Evolutionary conservation across 2,329 filamentous ascomycete species (phyloP).

Genomic region (Fusarium buxicola): DNA sequence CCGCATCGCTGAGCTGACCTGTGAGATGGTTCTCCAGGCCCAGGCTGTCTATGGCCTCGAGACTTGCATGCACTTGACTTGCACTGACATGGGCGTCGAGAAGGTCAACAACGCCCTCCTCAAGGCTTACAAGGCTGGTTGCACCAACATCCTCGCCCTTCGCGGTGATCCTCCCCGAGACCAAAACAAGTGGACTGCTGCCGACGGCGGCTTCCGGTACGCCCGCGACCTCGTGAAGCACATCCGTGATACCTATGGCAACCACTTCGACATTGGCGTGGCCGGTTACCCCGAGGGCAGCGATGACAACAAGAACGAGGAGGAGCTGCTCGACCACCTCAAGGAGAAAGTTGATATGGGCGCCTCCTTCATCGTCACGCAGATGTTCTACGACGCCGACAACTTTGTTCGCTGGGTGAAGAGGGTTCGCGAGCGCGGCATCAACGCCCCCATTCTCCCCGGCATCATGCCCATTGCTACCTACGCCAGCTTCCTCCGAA

Average conservation of each 20-base stretch:
- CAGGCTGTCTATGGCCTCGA: conserved; percentile 96
- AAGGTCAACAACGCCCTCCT: conserved; percentile 91
- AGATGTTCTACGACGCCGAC: conserved; percentile 99
- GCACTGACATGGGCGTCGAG: conserved; percentile 95
- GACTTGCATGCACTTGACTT: conserved; percentile 99
- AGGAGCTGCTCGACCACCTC: conserved; percentile 86
- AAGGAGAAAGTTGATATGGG: conserved; percentile 98
- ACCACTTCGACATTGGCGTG: conserved; percentile 94
- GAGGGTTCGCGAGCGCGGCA: conserved; percentile 86
- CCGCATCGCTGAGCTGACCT: conserved; percentile 88
- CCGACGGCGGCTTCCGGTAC: conserved; percentile 89
- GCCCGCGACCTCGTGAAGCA: conserved; percentile 90
- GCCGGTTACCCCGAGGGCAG: conserved; percentile 96
- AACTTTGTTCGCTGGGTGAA: conserved; percentile 93
- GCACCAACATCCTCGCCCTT: conserved; percentile 95
- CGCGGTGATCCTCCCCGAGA: conserved; percentile 94
- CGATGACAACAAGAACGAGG: conserved; percentile 91
- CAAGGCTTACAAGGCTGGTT: conserved; percentile 92
- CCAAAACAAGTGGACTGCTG: conserved; percentile 91
- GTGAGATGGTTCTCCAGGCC: conserved; percentile 96
- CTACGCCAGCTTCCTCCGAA: conserved; percentile 89
- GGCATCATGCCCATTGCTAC: conserved; percentile 93
- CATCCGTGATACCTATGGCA: conserved; percentile 77
- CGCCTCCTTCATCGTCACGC: conserved; percentile 92
- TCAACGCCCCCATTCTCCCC: conserved; percentile 84